phyloP scores from a whole-genome alignment of 2,329 filamentous ascomycete species.

The Cadophora sp. region DNA sequence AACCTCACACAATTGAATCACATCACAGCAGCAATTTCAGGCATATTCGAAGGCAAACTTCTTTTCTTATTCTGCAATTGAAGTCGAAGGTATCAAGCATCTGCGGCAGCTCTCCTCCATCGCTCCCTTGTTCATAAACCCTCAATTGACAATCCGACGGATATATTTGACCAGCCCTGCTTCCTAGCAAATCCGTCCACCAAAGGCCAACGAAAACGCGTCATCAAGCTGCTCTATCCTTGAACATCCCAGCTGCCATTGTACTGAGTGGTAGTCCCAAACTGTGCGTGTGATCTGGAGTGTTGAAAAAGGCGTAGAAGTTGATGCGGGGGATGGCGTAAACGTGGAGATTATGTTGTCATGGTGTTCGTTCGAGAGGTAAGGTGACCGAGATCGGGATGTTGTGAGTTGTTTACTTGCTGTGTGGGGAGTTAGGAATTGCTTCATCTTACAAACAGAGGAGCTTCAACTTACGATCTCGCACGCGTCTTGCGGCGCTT shows the following conservation, averaged over 20 bases:
- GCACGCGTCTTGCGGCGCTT: slow-evolving; percentile 99
- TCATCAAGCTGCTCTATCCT: slow-evolving; percentile 45
- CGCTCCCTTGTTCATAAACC: slow-evolving; percentile 43
- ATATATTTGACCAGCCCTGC: slow-evolving; percentile 43
- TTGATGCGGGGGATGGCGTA: slow-evolving; percentile 47
- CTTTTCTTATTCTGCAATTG: slow-evolving; percentile 42
- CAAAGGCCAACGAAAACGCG: slow-evolving; percentile 46
- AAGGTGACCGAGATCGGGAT: slow-evolving; percentile 50
- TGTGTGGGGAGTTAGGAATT: slow-evolving; percentile 38
- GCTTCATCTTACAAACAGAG: not conserved
- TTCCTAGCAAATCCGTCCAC: slow-evolving; percentile 43
- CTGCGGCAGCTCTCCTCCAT: slow-evolving; percentile 43
- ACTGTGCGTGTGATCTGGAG: slow-evolving; percentile 38
- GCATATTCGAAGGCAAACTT: slow-evolving; percentile 38
- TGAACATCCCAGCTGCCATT: slow-evolving; percentile 43
- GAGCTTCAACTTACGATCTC: slow-evolving; percentile 75
- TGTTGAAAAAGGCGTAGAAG: slow-evolving; percentile 45
- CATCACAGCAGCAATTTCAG: not conserved
- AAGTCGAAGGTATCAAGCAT: slow-evolving; percentile 43
- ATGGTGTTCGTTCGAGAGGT: slow-evolving; percentile 44
- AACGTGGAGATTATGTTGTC: slow-evolving; percentile 45
- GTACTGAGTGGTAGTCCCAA: slow-evolving; percentile 42
- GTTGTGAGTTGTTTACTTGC: slow-evolving; percentile 52
- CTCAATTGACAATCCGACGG: slow-evolving; percentile 44
- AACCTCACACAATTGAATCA: slow-evolving; percentile 1